A percentile compares a stretch with the other conserved stretches of the same genome.
These are phyloP conservation scores for Cetraspora pellucida DNA, from an alignment of 192 early-diverging fungal genomes.

Conservation along the genomic window DNA sequence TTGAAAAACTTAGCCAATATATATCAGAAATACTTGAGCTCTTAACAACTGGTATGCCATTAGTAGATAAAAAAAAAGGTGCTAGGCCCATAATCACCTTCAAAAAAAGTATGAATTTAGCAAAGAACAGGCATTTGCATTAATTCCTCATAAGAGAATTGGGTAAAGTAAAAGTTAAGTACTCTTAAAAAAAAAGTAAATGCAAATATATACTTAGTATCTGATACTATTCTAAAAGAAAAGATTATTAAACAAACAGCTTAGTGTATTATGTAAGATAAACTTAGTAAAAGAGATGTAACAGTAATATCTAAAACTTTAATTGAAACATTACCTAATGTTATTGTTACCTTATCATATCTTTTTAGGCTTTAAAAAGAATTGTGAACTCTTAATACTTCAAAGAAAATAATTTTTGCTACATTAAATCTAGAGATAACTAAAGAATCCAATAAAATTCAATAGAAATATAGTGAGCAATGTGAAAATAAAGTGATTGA, in stretches of 20 bases:
- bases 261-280: constrained; percentile 10
- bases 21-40: no score
- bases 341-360: background rate
- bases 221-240: background rate
- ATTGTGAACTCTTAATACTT: constrained; percentile 16
- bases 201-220: no score
- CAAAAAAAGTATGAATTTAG: no score
- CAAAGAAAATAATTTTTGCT: background rate
- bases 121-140: no score
- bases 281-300: constrained; percentile 14
- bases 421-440: background rate
- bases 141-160: no score
- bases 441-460: background rate
- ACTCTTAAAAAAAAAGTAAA: no score
- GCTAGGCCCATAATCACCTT: no score
- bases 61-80: no score
- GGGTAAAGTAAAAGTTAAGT: no score
- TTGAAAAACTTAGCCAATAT: constrained; percentile 2
- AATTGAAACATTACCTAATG: background rate
- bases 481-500: background rate
- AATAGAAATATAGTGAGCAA: background rate
- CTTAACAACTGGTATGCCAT: no score
- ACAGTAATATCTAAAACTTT: background rate
- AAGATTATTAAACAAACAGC: constrained; percentile 5
- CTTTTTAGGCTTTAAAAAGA: constrained; percentile 14